phyloP scores from a whole-genome alignment of 2,329 filamentous ascomycete genomes.

The Pyrenochaeta sp. region DNA sequence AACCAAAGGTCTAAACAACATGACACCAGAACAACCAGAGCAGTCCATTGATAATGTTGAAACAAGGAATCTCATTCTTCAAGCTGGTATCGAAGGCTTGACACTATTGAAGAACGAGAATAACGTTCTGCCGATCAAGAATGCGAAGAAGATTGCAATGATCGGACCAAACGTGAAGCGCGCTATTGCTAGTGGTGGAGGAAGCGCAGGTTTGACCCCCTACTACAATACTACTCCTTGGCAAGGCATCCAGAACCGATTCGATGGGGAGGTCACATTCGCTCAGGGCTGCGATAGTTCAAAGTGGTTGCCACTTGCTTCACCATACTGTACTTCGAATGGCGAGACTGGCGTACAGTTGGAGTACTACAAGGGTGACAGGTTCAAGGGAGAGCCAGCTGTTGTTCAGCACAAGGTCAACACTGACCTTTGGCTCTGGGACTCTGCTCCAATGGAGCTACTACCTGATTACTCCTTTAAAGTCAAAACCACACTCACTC shows the following conservation, averaged over 20 bases:
- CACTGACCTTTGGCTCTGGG: conserved; percentile 75
- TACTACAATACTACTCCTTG: conserved; percentile 73
- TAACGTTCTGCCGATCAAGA: conserved; percentile 65
- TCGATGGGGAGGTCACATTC: conserved; percentile 66
- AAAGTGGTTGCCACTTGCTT: conserved; percentile 72
- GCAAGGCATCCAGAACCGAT: conserved; percentile 66
- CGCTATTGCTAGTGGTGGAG: conserved; percentile 72
- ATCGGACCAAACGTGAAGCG: conserved; percentile 74
- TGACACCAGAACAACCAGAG: conserved; percentile 66
- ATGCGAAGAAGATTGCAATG: conserved; percentile 67
- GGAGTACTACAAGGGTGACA: conserved; percentile 71
- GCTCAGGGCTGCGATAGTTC: conserved; percentile 70
- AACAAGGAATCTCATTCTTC: conserved; percentile 67
- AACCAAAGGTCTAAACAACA: conserved; percentile 66
- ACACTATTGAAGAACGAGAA: conserved; percentile 71
- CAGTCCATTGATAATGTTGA: conserved; percentile 61
- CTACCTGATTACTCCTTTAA: conserved; percentile 71
- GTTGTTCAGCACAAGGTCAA: conserved; percentile 68
- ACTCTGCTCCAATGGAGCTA: conserved; percentile 70
- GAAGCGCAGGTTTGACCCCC: conserved; percentile 72
- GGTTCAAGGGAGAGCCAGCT: conserved; percentile 66
- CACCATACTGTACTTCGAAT: conserved; percentile 64
- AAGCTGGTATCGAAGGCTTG: conserved; percentile 68
- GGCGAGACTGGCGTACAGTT: conserved; percentile 69
- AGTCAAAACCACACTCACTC: conserved; percentile 67